Base-by-base conservation (phyloP, 495 filamentous ascomycete species). In the Aspergillus sclerotioniger region DNA sequence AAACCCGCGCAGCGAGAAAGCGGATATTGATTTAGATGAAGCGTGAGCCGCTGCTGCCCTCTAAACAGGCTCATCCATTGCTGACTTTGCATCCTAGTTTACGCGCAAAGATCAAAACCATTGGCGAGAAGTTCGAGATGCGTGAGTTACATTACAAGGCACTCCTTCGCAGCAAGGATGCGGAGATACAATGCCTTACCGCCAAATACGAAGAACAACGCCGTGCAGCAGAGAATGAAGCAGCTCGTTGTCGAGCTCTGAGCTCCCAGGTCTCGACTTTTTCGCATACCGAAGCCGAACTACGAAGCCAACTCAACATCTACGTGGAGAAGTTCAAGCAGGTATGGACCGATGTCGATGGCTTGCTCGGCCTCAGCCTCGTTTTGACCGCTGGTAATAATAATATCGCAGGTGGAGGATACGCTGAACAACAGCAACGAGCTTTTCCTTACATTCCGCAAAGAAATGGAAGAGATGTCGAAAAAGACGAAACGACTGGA, bases 261-360 rank as follows among this genome's bases (percentile, higher is more conserved):
- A 96, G 90, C 56, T 79, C 85, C 6, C 95, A 98, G 68, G 95
- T 97, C 28, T 89, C 91, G 41, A 96, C 95, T 0, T 98, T 98
- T 70, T 91, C 92, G 12, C 92, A 97, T 71, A 98, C 94, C 6
- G 94, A 98, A 73, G 87, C 87, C 28, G 94, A 98, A 65, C 80
- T 98, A 51, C 80, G 94, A 51, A 95, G 90, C 64, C 94, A 98
- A 69, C 84, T 98, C 62, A 98, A 96, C 71, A 94, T 98, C 62
- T 98, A 98, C 62, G 95, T 98, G 8, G 94, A 98, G 71, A 98
- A 98, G 73, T 98, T 98, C 77, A 98, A 98, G 77, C 94, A 98
- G 89, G 94, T 97, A 85, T 71, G 86, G 69, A 15, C 55, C 47
- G 56, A 32, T 39, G 37, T 49, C 29, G 44, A 45, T 33, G 51